phyloP scores from a whole-genome alignment of 1,284 basidiomycete genomes.

The Ceraceosorus guamensis region DNA sequence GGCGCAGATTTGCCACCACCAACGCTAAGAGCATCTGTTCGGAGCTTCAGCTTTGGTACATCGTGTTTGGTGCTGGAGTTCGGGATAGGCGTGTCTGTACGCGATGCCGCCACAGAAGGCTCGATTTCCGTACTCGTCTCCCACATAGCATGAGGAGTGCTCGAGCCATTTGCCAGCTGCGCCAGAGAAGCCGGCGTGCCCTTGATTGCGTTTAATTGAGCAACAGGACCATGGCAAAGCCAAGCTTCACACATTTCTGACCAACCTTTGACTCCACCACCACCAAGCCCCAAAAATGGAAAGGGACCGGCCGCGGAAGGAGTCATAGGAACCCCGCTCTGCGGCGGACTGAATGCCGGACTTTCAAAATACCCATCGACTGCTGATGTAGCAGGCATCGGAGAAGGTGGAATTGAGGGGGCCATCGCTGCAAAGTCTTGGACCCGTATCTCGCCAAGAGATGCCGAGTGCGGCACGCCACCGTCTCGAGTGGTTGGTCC shows the following conservation, averaged over 20 bases:
- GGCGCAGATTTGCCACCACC: not conserved
- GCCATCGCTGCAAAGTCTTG: not conserved
- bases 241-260: slow-evolving; percentile 47
- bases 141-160: not conserved
- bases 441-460: not conserved
- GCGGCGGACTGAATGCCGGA: too few relatives aligned
- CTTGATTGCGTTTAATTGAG: slow-evolving; percentile 11
- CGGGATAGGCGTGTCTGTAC: not conserved
- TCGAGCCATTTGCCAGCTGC: not conserved
- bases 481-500: not conserved
- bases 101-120: not conserved
- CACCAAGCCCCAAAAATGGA: too few relatives aligned
- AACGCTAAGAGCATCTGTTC: not conserved
- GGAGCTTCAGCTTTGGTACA: not conserved
- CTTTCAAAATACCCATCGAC: slow-evolving; percentile 6
- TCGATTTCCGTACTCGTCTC: not conserved
- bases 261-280: too few relatives aligned
- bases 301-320: too few relatives aligned
- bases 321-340: too few relatives aligned
- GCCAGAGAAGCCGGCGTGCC: slow-evolving; percentile 1
- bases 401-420: not conserved
- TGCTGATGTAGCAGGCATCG: slow-evolving; percentile 4
- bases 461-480: not conserved
- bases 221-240: slow-evolving; percentile 39
- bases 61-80: not conserved